phyloP scores from a whole-genome alignment of 2,329 filamentous ascomycete species.

The Teratosphaeria destructans region DNA sequence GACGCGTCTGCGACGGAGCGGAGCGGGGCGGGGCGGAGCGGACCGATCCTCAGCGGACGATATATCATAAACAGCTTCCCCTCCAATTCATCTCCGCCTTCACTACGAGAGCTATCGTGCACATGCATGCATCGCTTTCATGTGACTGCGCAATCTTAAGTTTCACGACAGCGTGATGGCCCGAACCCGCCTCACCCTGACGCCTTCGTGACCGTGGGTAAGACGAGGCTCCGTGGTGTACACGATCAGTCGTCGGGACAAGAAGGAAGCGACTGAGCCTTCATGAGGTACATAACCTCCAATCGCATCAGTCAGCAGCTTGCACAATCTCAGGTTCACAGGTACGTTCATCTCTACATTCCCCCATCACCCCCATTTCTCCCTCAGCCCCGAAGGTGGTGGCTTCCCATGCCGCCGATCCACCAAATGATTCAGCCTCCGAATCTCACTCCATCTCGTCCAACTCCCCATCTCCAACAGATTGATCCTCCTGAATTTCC shows the following conservation, averaged over 20 bases:
- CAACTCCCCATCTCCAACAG: slow-evolving; percentile 58
- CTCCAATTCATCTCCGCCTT: background rate
- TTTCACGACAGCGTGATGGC: background rate
- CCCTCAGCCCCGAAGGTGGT: background rate
- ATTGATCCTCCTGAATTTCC: slow-evolving; percentile 59
- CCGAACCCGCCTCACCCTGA: too few species aligned
- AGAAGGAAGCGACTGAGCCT: too few species aligned
- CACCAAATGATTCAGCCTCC: slow-evolving; percentile 35
- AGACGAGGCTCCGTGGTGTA: too few species aligned
- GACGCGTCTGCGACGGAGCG: background rate
- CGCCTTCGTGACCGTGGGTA: too few species aligned
- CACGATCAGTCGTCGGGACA: too few species aligned
- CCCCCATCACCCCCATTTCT: background rate
- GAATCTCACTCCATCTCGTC: slow-evolving; percentile 64
- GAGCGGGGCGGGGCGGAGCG: background rate
- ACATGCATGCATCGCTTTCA: background rate
- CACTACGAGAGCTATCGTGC: background rate
- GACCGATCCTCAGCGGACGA: background rate
- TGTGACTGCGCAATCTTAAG: background rate
- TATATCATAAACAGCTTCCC: too few species aligned
- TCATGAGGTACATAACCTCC: too few species aligned
- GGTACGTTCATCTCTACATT: background rate
- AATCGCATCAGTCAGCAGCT: background rate
- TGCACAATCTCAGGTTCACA: background rate
- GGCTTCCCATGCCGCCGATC: background rate